Base-by-base conservation (phyloP, 2,329 filamentous ascomycete genomes). In the Aspergillus vadensis region DNA sequence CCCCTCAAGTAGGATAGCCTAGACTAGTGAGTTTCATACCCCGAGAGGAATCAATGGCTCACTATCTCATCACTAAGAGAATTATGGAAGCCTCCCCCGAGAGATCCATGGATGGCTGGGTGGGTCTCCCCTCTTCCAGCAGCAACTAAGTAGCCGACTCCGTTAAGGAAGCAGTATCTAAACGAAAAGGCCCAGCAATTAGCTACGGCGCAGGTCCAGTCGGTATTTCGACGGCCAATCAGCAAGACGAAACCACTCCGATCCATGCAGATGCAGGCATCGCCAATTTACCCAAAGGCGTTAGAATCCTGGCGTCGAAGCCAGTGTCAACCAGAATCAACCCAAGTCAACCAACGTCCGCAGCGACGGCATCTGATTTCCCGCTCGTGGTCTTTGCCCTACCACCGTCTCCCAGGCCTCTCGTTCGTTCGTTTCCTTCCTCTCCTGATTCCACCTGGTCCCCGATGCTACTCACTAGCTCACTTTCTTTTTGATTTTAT, bases 391-490 rank as follows among this genome's bases (percentile, higher is more conserved):
- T 36, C 32, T 36, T 36, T 50, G 53, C 53, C 43, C 36, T 55
- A 21, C 52, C 52, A 43, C 32, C 32, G 30, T 27, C 51, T 17
- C 4, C 25, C 23, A 30, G 27, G 10, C 17, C 8, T 30, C 23
- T 15, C 52, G 17, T 41, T n/a, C 44, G 6, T 27, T 32, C 47
- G 47, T 30, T 49, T 30, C 27, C 47, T 23, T 27, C 12, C 23
- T 49, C 47, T 32, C 47, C 47, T 50, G n/a, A 50, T 50, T 50
- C 47, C 47, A 27, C 14, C n/a, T 32, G 47, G 15, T 50, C 25
- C 25, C 38, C 53, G 53, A 32, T 44, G 30, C 53, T 55, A 55
- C 52, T 55, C 38, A 25, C 53, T 55, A 55, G 41, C 23, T 30
- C 27, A 12, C 12, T 6, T n/a, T 36, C 32, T 5, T 12, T 30